phyloP scores from a whole-genome alignment of 805 yeast genomes.

The Yarrowia hollandica region DNA sequence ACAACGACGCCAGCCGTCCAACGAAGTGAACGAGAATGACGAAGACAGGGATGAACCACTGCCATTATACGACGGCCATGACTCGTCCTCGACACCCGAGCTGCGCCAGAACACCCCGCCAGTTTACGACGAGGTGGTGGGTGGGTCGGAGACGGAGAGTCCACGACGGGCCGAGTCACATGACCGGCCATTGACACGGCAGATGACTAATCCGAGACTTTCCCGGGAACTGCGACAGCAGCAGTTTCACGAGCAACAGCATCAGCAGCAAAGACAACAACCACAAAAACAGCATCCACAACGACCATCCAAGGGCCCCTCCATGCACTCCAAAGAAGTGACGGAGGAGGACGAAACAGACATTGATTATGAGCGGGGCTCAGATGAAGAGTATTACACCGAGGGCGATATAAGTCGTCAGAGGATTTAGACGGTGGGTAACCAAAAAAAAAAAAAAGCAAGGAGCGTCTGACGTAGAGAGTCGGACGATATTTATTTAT shows the following conservation, averaged over 20 bases:
- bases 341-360: slow-evolving; percentile 25
- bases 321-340: slow-evolving; percentile 19
- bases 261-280: not conserved
- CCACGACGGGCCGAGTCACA: too few species aligned
- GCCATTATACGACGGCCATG: slow-evolving; percentile 19
- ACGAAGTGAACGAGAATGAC: not conserved
- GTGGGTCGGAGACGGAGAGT: not conserved
- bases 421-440: too few species aligned
- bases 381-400: slow-evolving; percentile 4
- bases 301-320: slow-evolving; percentile 2
- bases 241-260: not conserved
- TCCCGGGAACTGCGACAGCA: not conserved
- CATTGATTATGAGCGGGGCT: slow-evolving; percentile 27
- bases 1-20: not conserved
- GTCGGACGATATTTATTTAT: slow-evolving; percentile 14
- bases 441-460: too few species aligned
- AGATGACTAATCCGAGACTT: slow-evolving; percentile 1
- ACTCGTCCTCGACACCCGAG: slow-evolving; percentile 10
- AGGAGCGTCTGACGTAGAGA: too few species aligned
- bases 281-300: not conserved
- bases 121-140: slow-evolving; percentile 16
- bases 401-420: slow-evolving; percentile 19
- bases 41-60: slow-evolving; percentile 8
- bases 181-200: too few species aligned
- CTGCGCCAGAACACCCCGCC: slow-evolving; percentile 21